Base-by-base conservation (phyloP, 805 yeast genomes). In the Candida fluviatilis region DNA sequence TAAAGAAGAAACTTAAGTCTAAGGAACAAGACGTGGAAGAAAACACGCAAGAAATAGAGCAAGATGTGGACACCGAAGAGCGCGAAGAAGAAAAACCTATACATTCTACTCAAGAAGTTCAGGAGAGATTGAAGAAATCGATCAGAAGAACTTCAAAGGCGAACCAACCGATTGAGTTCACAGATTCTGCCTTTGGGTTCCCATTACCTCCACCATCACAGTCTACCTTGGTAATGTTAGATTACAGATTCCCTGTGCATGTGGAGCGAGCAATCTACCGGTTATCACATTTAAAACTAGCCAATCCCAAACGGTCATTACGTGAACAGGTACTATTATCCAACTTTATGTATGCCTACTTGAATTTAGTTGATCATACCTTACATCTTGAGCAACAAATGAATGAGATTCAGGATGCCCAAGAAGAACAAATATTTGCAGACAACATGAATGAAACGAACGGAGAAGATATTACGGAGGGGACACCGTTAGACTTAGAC, bases 271-370 rank as follows among this genome's bases (percentile, higher is more conserved):
- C 99, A 0, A 85, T 93, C 36, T 93, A 93, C 60, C 69, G 99
- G 40, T 69, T 93, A 39, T 85, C 96, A 37, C 99, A 93, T 61
- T 66, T 93, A 57, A 93, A 93, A 59, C 71, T 93, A 47, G 96
- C 98, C 18, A 95, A 93, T 60, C 91, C 98, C 1, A 84, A 88
- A 55, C 70, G 98, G 42, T 93, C 95, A 19, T 65, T 93, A 45
- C 73, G 89, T 27, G 97, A 93, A 58, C 99, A 93, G 58, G 99
- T 93, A 1, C 60, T 93, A 35, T 64, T 93, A 46, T 87, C 96
- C 42, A 93, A 93, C 58, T 93, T 93, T 75, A 93, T 93, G 99
- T 93, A 93, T 57, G 91, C 97, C 0, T 93, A 93, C 61, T 73
- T 93, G 69, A 91, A 93, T 55, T 69, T 93, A 60, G 96, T 93